A percentile compares a stretch with the other conserved stretches of the same genome.
Evolutionary conservation across 2,329 filamentous ascomycete genomes (phyloP).

Genomic region (Massarina eburnea): DNA sequence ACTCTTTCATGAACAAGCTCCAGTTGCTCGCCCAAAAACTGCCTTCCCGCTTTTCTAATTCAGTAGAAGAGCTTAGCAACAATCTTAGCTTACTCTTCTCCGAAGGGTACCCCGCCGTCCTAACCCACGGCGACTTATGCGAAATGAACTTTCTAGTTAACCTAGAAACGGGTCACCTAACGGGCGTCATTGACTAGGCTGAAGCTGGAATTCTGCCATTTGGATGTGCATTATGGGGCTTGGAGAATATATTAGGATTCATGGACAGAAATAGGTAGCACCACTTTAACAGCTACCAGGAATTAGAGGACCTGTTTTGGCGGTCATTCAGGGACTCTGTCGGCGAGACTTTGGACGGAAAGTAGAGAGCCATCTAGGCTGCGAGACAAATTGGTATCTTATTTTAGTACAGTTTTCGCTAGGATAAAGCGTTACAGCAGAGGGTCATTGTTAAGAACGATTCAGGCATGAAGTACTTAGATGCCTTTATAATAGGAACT

Average conservation of each 20-base stretch:
- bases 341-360: constrained; percentile 2
- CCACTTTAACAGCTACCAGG: constrained; percentile 2
- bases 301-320: constrained; percentile 6
- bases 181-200: constrained; percentile 48
- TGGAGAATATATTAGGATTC: constrained; percentile 5
- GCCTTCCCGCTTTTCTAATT: constrained; percentile 38
- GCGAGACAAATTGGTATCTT: constrained; percentile 5
- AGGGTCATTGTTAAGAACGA: constrained; percentile 4
- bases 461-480: constrained; percentile 5
- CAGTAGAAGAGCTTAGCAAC: constrained; percentile 34
- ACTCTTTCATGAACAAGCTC: constrained; percentile 31
- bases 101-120: constrained; percentile 40
- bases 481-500: constrained; percentile 7
- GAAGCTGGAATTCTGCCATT: constrained; percentile 47
- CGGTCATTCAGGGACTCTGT: constrained; percentile 3
- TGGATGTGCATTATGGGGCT: constrained; percentile 21
- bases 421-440: constrained; percentile 3
- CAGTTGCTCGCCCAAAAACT: constrained; percentile 35
- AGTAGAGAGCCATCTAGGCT: constrained; percentile 4
- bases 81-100: constrained; percentile 39
- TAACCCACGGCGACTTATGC: constrained; percentile 42
- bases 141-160: constrained; percentile 47
- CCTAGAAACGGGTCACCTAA: constrained; percentile 33
- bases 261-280: constrained; percentile 3
- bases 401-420: constrained; percentile 7